phyloP scores from a whole-genome alignment of 1,284 basidiomycete species.

The Cutaneotrichosporon sp. region DNA sequence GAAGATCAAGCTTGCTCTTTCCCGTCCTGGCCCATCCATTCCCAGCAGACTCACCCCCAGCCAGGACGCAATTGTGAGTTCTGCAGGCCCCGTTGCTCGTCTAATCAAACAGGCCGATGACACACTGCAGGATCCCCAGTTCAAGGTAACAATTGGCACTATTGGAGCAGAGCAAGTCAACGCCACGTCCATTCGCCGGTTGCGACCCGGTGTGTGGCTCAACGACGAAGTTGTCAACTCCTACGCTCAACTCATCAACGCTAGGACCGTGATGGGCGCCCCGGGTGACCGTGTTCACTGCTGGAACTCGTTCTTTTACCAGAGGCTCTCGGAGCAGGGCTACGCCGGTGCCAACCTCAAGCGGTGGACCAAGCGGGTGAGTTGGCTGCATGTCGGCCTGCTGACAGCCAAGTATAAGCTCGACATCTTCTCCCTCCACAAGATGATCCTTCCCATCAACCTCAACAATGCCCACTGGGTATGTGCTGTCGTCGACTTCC shows the following conservation, averaged over 20 bases:
- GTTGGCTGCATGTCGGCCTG: slow-evolving; percentile 19
- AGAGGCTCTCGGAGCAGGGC: slow-evolving; percentile 69
- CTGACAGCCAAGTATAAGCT: slow-evolving; percentile 58
- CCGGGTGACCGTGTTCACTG: slow-evolving; percentile 62
- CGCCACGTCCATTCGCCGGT: slow-evolving; percentile 66
- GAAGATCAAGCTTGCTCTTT: slow-evolving; percentile 20
- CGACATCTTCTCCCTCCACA: slow-evolving; percentile 88
- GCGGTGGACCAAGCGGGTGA: slow-evolving; percentile 94
- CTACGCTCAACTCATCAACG: slow-evolving; percentile 81
- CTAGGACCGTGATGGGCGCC: slow-evolving; percentile 52
- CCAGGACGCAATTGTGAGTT: slow-evolving; percentile 32
- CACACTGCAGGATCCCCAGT: slow-evolving; percentile 59
- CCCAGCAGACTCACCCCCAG: slow-evolving; percentile 28
- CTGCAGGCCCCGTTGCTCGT: background rate
- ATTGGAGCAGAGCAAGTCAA: slow-evolving; percentile 68
- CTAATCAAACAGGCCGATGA: slow-evolving; percentile 57
- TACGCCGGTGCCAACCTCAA: slow-evolving; percentile 75
- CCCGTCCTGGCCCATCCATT: slow-evolving; percentile 14
- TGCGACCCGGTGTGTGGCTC: slow-evolving; percentile 78
- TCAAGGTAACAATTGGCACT: slow-evolving; percentile 66
- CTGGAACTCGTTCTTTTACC: slow-evolving; percentile 93
- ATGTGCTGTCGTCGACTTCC: slow-evolving; percentile 87
- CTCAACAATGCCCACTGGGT: slow-evolving; percentile 94
- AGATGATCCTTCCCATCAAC: slow-evolving; percentile 88
- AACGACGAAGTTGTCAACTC: slow-evolving; percentile 98